These are phyloP conservation scores for Apiospora rasikravindrae DNA, from an alignment of 2,329 filamentous ascomycete species.

Conservation along the genomic window DNA sequence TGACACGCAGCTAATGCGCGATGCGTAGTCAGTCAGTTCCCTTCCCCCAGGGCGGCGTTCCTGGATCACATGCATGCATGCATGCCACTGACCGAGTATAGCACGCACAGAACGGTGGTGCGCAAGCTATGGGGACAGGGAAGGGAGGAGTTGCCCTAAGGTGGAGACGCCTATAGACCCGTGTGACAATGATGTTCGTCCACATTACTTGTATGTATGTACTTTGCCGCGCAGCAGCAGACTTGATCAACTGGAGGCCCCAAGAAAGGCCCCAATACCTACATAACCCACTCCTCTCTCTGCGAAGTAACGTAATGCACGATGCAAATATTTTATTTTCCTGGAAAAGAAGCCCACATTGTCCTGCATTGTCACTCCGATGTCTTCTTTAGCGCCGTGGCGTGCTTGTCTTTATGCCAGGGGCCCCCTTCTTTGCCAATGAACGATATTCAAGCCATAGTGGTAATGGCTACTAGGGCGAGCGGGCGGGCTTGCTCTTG, in stretches of 20 bases:
- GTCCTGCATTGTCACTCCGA: neutral
- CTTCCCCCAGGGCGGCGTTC: neutral
- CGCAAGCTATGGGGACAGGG: neutral
- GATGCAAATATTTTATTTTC: neutral
- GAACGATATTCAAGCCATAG: neutral
- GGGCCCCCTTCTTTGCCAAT: neutral
- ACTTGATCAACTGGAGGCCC: neutral
- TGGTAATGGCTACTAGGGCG: neutral
- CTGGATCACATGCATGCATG: neutral
- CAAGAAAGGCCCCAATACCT: neutral
- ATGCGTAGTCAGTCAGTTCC: neutral
- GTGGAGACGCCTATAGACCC: neutral
- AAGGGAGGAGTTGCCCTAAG: neutral
- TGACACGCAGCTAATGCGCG: neutral
- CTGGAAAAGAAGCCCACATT: neutral
- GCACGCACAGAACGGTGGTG: neutral
- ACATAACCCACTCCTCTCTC: neutral
- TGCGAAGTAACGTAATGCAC: neutral
- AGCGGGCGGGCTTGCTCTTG: neutral
- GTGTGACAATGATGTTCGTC: constrained; percentile 8
- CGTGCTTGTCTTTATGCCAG: neutral
- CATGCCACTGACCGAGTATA: neutral
- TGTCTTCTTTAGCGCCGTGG: neutral
- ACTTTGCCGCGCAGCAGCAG: neutral
- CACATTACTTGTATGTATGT: neutral